phyloP scores from a whole-genome alignment of 176 grass and related monocot genomes.

The Musa troglodytarum region DNA sequence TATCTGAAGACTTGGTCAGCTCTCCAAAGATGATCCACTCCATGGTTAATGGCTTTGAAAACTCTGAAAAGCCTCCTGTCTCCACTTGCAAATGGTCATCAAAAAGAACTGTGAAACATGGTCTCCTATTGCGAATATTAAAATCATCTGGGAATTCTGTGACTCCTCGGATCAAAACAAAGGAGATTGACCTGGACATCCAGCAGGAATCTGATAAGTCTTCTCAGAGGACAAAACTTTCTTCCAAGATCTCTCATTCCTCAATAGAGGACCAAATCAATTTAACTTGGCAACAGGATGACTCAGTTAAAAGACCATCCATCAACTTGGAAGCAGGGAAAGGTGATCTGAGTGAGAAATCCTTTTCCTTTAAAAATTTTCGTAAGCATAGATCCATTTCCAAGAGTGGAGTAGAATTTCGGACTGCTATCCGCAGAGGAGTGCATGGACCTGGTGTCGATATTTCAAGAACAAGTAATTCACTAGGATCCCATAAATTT shows the following conservation, averaged over 20 bases:
- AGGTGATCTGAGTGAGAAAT: slow-evolving; percentile 22
- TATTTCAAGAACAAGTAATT: slow-evolving; percentile 33
- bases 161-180: slow-evolving; percentile 37
- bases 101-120: slow-evolving; percentile 18
- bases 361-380: slow-evolving; percentile 40
- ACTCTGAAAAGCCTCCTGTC: slow-evolving; percentile 23
- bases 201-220: slow-evolving; percentile 30
- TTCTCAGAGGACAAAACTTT: slow-evolving; percentile 8
- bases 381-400: slow-evolving; percentile 48
- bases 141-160: slow-evolving; percentile 32
- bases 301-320: slow-evolving; percentile 16
- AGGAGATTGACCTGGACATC: slow-evolving; percentile 42
- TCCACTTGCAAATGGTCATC: slow-evolving; percentile 29
- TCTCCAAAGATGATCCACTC: slow-evolving; percentile 5
- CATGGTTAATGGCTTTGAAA: slow-evolving; percentile 21
- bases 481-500: slow-evolving; percentile 21
- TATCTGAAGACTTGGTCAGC: slow-evolving; percentile 30
- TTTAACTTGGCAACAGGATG: slow-evolving; percentile 19
- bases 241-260: neutral
- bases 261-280: neutral
- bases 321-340: slow-evolving; percentile 23
- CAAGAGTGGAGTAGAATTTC: slow-evolving; percentile 38
- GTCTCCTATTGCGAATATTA: slow-evolving; percentile 40
- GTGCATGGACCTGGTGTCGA: slow-evolving; percentile 18
- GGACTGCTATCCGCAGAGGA: slow-evolving; percentile 22